Percentiles rank a stretch among this genome's conserved stretches.
Conservation (phyloP, 768 basidiomycete genomes). For the Mrakia gelida region DNA sequence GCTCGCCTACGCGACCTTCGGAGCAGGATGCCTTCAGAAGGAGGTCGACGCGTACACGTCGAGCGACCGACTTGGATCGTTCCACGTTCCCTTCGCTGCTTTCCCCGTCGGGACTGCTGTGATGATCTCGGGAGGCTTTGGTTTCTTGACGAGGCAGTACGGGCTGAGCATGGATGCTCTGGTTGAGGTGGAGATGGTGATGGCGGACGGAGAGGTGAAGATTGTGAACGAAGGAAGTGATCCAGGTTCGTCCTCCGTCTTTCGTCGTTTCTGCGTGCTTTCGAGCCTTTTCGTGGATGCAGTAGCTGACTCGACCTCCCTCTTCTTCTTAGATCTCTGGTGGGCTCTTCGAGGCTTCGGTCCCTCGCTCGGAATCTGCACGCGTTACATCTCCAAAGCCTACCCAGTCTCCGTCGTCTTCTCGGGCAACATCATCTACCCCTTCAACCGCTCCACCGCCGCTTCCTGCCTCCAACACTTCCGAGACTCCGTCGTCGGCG, state of each 20-base stretch:
- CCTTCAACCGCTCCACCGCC: slow-evolving; percentile 64
- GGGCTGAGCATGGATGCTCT: slow-evolving; percentile 86
- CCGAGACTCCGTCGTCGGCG: slow-evolving; percentile 85
- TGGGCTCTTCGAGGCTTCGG: slow-evolving; percentile 85
- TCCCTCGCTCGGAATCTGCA: slow-evolving; percentile 73
- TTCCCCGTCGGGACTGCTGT: slow-evolving; percentile 47
- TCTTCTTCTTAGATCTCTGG: slow-evolving; percentile 61
- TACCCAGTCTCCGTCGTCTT: slow-evolving; percentile 86
- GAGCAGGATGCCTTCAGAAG: slow-evolving; percentile 64
- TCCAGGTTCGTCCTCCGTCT: slow-evolving; percentile 52
- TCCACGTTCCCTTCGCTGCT: slow-evolving; percentile 42
- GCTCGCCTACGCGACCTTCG: slow-evolving; percentile 23
- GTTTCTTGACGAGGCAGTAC: slow-evolving; percentile 73
- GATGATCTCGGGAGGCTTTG: slow-evolving; percentile 66
- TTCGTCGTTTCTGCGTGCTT: background rate
- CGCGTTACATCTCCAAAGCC: slow-evolving; percentile 83
- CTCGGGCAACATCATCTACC: slow-evolving; percentile 86
- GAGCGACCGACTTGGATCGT: slow-evolving; percentile 37
- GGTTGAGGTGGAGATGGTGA: slow-evolving; percentile 85
- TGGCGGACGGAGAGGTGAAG: slow-evolving; percentile 82
- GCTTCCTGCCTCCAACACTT: slow-evolving; percentile 59
- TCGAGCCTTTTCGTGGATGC: background rate
- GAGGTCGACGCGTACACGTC: slow-evolving; percentile 51
- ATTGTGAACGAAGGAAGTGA: slow-evolving; percentile 67
- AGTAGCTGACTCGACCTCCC: background rate